Evolutionary conservation across 2,329 filamentous ascomycete species (phyloP).

Genomic region (Dothistroma pini): DNA sequence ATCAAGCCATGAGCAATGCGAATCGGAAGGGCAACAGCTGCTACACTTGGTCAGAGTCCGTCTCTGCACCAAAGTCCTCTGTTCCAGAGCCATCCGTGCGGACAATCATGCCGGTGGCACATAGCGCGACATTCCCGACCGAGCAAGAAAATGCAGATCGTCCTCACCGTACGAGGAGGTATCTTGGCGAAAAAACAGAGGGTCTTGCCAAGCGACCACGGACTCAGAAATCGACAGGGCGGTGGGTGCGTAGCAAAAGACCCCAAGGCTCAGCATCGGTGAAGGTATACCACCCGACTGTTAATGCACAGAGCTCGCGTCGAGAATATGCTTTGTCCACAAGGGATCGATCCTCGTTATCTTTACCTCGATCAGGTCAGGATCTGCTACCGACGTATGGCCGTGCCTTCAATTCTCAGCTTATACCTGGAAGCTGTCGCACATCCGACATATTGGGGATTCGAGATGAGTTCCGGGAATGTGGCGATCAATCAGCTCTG

Average conservation of each 20-base stretch:
- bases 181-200: background rate
- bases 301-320: background rate
- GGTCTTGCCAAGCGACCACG: background rate
- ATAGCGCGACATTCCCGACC: background rate
- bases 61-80: slow-evolving; percentile 14
- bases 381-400: background rate
- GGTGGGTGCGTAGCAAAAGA: slow-evolving; percentile 1
- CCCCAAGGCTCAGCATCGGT: background rate
- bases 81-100: background rate
- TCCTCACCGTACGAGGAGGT: background rate
- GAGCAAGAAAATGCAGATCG: background rate
- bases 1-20: slow-evolving; percentile 14
- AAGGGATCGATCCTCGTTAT: background rate
- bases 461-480: background rate
- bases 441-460: slow-evolving; percentile 28
- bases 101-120: background rate
- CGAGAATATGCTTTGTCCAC: background rate
- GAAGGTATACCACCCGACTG: slow-evolving; percentile 3
- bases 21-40: slow-evolving; percentile 32
- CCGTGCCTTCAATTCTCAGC: background rate
- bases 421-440: slow-evolving; percentile 8
- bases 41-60: slow-evolving; percentile 45
- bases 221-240: background rate
- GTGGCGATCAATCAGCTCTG: background rate
- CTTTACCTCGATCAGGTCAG: background rate